Evolutionary conservation across 192 early-diverging fungal genomes (phyloP).

Genomic region (Backusella westeae): DNA sequence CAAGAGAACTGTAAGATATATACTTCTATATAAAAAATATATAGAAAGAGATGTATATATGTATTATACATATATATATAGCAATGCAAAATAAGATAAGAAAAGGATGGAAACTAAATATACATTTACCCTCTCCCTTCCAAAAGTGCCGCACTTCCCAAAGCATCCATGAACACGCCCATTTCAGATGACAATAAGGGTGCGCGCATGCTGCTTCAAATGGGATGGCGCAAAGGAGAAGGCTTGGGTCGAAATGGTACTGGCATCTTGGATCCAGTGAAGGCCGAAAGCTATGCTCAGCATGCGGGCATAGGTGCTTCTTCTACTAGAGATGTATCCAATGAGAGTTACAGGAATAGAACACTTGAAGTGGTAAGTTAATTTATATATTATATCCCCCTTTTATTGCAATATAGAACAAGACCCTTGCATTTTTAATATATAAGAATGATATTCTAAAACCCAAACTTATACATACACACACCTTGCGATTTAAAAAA

Average conservation of each 20-base stretch:
- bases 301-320: constrained; percentile 47
- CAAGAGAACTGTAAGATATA: background rate
- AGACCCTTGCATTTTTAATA: background rate
- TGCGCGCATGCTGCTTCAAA: constrained; percentile 74
- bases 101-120: background rate
- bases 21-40: background rate
- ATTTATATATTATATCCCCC: background rate
- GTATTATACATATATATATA: no score
- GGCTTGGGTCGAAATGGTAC: constrained; percentile 83
- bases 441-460: no score
- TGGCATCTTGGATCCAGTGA: constrained; percentile 88
- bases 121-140: background rate
- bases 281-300: constrained; percentile 59
- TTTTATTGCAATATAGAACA: background rate
- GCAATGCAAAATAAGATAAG: background rate
- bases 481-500: background rate
- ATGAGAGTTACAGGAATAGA: constrained; percentile 22
- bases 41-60: background rate
- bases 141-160: constrained; percentile 8
- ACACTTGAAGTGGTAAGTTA: constrained; percentile 26
- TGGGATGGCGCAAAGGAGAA: constrained; percentile 87
- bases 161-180: constrained; percentile 18
- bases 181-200: constrained; percentile 62
- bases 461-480: no score
- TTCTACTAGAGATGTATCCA: constrained; percentile 11